Evolutionary conservation across 441 rosid species (phyloP), one percentile per base, ranked within the genome.

Genomic region (Euphorbia celastroides): DNA sequence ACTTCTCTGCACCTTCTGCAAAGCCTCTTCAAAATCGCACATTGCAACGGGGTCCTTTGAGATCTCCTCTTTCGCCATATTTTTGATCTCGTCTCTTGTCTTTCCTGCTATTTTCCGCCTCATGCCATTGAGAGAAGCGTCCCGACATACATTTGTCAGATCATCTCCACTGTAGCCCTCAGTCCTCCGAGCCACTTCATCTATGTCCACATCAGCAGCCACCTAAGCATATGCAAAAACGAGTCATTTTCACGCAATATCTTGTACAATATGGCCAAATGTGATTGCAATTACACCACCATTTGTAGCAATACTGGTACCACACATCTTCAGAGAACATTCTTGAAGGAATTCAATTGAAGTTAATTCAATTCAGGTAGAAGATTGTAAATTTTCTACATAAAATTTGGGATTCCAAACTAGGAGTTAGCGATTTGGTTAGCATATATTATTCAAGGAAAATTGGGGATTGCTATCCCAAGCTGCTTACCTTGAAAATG

Each of bases 151-250:
- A 58, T 92, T 94, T 5, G 99, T 92, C 65, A 94, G 94, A 84
- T 94, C 99, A 48, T 94, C 98, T 74, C 99, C 99, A 82, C 97
- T 94, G 78, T 94, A 92, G 70, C 99, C 98, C 0, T 92, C 95
- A n/a, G 98, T 90, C 74, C 86, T 80, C 54, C 86, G 81, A 67
- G 99, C 96, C 73, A 92, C 99, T 30, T 88, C 96, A 66, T 94
- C 98, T 5, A 90, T 86, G 75, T 94, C 70, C 36, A 94, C 99
- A 76, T 92, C 99, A 54, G 82, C 41, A 26, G 99, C 89, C 71
- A 94, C 97, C 99, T 94, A 13, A 34, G 20, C 17, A 26, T 7
- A 48, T n/a, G n/a, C 31, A 41, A 0, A 7, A 16, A 16, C 20
- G 22, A n/a, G n/a, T 31, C 36, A 38, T 11, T 36, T 56, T 13